Base-by-base conservation (phyloP, 108 stramenopile genomes). In the Cyclotella baltica region DNA sequence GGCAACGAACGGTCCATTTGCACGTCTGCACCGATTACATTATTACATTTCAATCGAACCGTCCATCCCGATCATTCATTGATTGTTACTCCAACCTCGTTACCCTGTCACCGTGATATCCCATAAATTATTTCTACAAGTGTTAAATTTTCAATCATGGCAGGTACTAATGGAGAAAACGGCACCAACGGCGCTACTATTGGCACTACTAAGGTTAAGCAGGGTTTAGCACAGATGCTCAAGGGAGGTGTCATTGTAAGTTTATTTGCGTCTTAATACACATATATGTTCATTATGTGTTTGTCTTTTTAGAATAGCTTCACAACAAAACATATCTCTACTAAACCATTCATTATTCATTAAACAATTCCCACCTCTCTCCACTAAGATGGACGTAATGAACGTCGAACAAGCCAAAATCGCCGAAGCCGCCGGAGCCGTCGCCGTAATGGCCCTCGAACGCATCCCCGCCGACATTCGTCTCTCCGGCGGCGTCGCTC, bases 401-500 rank as follows among this genome's bases (percentile, higher is more conserved):
- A 96, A 93, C 67, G 94, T 95, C 38, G 97, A 98, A 74, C 93
- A 98, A 77, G 97, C 96, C 52, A 95, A 95, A 83, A 92, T 96
- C 78, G 97, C 97, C 22, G 98, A 99, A 83, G 97, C 95, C 65
- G 98, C 98, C 22, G 99, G 99, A 67, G 99, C 99, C 40, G 97
- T 98, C 57, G 99, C 99, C 61, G 97, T 99, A 63, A 99, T 99
- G 99, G 99, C 99, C 27, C 90, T 99, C 68, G 99, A 99, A 81
- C 96, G 98, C 62, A 98, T 99, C 80, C 99, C 98, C 38, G 98
- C 99, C 58, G 99, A 99, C 87, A 98, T 99, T 82, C 97, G 99
- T 67, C 86, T 88, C 28, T 97, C 98, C 63, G 99, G 99, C n/a
- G 99, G 99, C 28, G 98, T 98, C 27, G 99, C 99, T 4, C 96